phyloP scores from a whole-genome alignment of 2,329 filamentous ascomycete species.

The Penicillium sp. region DNA sequence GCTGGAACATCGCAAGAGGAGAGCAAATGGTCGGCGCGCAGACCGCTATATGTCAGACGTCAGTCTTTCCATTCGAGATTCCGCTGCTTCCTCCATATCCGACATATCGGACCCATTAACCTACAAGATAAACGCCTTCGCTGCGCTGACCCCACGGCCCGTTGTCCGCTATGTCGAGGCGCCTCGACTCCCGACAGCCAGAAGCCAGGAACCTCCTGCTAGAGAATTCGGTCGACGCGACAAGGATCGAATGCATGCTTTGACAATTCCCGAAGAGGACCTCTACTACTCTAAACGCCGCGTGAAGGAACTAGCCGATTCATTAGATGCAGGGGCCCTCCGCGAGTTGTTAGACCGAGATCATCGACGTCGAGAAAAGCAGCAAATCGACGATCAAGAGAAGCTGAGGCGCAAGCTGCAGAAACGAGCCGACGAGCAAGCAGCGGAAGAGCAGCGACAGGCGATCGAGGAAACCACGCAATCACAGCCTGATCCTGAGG shows the following conservation, averaged over 20 bases:
- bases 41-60: conserved; percentile 65
- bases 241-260: conserved; percentile 50
- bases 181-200: conserved; percentile 52
- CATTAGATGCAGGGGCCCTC: conserved; percentile 76
- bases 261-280: conserved; percentile 58
- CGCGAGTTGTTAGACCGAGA: conserved; percentile 89
- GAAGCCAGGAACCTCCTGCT: conserved; percentile 44
- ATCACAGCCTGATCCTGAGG: not conserved
- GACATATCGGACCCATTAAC: conserved; percentile 68
- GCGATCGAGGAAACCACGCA: conserved; percentile 1
- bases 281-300: conserved; percentile 55
- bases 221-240: conserved; percentile 36
- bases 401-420: conserved; percentile 49
- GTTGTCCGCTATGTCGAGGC: conserved; percentile 70
- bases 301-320: conserved; percentile 70
- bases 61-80: conserved; percentile 69
- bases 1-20: conserved; percentile 55
- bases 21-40: conserved; percentile 52
- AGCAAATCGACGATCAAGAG: conserved; percentile 65
- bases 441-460: conserved; percentile 3
- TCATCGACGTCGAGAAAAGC: conserved; percentile 70
- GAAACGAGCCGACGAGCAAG: conserved; percentile 51
- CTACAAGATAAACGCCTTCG: conserved; percentile 74
- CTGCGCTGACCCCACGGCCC: conserved; percentile 78
- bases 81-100: conserved; percentile 71